A percentile compares a stretch with the other conserved stretches of the same genome.
Conservation (phyloP, 2,329 filamentous ascomycete species). For the Penicillium sp. region DNA sequence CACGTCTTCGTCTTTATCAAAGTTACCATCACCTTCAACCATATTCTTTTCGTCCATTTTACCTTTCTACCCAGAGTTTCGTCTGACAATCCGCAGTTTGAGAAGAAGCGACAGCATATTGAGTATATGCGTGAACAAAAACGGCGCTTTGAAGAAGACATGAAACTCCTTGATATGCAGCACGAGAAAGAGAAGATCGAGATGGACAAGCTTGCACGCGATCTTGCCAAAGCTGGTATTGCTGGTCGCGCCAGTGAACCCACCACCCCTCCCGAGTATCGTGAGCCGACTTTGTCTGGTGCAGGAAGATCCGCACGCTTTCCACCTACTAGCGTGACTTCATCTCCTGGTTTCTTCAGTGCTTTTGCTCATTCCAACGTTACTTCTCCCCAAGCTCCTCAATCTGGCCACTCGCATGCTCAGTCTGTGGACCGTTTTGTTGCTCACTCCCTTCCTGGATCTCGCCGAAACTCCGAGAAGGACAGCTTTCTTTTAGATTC, state of each 20-base stretch:
- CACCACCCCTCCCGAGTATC: slow-evolving; percentile 92
- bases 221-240: slow-evolving; percentile 60
- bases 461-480: slow-evolving; percentile 85
- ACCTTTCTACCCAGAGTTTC: background rate
- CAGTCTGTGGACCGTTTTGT: slow-evolving; percentile 64
- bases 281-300: slow-evolving; percentile 74
- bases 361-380: slow-evolving; percentile 66
- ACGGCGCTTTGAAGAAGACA: slow-evolving; percentile 84
- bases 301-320: slow-evolving; percentile 81
- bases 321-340: slow-evolving; percentile 83
- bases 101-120: slow-evolving; percentile 91
- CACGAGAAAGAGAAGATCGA: slow-evolving; percentile 81
- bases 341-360: slow-evolving; percentile 72
- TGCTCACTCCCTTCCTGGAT: slow-evolving; percentile 81
- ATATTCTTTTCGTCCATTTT: slow-evolving; percentile 3
- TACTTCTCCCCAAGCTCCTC: slow-evolving; percentile 71
- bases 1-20: background rate
- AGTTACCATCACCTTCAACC: background rate
- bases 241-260: slow-evolving; percentile 83
- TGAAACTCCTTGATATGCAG: slow-evolving; percentile 84
- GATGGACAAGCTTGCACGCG: slow-evolving; percentile 79
- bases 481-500: slow-evolving; percentile 72
- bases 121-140: slow-evolving; percentile 88
- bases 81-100: slow-evolving; percentile 60
- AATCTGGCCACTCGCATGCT: slow-evolving; percentile 38